Conservation (phyloP, 2,329 filamentous ascomycete genomes). For the Elsinoe batatas region DNA sequence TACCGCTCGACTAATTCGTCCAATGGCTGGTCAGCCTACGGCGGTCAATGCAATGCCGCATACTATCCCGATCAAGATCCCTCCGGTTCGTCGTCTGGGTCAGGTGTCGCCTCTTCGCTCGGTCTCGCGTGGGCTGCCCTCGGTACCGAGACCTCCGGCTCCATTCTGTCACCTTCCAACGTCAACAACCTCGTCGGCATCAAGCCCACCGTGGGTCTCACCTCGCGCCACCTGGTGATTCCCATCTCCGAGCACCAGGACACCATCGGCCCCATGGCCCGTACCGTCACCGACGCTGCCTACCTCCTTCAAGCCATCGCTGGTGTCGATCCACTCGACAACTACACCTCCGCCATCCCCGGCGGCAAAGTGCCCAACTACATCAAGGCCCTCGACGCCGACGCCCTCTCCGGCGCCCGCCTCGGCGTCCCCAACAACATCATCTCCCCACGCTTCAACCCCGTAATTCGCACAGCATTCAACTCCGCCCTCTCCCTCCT, state of each 20-base stretch:
- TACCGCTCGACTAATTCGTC: conserved; percentile 47
- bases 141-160: conserved; percentile 56
- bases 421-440: conserved; percentile 56
- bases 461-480: conserved; percentile 45
- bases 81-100: conserved; percentile 51
- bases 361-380: conserved; percentile 48
- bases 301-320: conserved; percentile 50
- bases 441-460: conserved; percentile 26
- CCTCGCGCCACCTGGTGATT: conserved; percentile 52
- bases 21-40: conserved; percentile 56
- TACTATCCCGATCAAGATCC: conserved; percentile 56
- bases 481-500: conserved; percentile 45
- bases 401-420: conserved; percentile 45
- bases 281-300: conserved; percentile 50
- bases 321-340: conserved; percentile 43
- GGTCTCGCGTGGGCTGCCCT: conserved; percentile 50
- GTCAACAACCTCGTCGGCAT: conserved; percentile 56
- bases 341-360: conserved; percentile 51
- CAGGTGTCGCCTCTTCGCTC: conserved; percentile 49
- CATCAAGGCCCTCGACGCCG: conserved; percentile 45
- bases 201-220: conserved; percentile 57
- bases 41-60: conserved; percentile 52
- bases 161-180: conserved; percentile 48
- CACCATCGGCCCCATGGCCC: conserved; percentile 48
- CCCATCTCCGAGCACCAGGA: conserved; percentile 52